Conservation (phyloP, 805 yeast species). For the Lipomyces oligophaga region DNA sequence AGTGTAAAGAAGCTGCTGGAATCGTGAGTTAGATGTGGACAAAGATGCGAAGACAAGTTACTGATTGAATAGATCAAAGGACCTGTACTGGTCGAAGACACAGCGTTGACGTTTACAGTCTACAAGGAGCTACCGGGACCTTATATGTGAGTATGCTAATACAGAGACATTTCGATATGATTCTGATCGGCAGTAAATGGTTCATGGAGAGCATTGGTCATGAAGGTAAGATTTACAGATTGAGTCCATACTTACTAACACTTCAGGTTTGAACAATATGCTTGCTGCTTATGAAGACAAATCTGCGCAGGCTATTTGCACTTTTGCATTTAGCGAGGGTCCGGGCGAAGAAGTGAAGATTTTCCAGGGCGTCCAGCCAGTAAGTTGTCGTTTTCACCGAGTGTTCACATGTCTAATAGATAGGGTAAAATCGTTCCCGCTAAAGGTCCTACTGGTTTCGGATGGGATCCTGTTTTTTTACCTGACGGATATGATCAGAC, state of each 20-base stretch:
- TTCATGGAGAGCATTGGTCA: conserved; percentile 73
- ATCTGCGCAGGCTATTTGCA: conserved; percentile 81
- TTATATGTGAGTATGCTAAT: conserved; percentile 44
- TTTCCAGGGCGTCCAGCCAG: conserved; percentile 61
- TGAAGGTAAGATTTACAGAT: conserved; percentile 30
- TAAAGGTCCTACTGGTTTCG: conserved; percentile 79
- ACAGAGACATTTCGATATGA: background rate
- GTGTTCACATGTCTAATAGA: conserved; percentile 38
- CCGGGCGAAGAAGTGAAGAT: conserved; percentile 68
- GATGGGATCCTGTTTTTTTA: conserved; percentile 90
- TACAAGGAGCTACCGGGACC: conserved; percentile 91
- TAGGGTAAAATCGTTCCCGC: conserved; percentile 73
- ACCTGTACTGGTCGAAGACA: conserved; percentile 92
- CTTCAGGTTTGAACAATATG: conserved; percentile 71
- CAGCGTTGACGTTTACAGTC: conserved; percentile 81
- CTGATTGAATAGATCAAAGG: conserved; percentile 45
- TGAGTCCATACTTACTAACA: background rate
- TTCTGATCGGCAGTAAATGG: conserved; percentile 60
- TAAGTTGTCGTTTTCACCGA: conserved; percentile 1
- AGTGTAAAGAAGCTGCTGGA: conserved; percentile 69
- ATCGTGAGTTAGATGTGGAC: conserved; percentile 36
- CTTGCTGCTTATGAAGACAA: conserved; percentile 78
- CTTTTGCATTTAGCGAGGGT: conserved; percentile 86
- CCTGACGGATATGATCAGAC: conserved; percentile 73
- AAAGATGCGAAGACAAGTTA: background rate